phyloP scores from a whole-genome alignment of 345 rosid species.

The Combretum micranthum region DNA sequence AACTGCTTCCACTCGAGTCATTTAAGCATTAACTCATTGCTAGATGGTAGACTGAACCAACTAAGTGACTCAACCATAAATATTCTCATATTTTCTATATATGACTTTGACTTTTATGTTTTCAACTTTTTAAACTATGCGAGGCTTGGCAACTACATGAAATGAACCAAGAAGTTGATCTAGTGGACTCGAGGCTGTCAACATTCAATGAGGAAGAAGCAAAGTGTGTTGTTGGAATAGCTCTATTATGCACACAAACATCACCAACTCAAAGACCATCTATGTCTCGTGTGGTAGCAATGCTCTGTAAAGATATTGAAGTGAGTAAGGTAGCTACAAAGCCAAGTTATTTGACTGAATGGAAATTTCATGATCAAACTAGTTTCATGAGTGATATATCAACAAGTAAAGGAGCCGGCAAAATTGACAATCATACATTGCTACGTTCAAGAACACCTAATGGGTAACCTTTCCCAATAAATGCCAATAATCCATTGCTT shows the following conservation, averaged over 20 bases:
- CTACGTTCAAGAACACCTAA: too few species aligned
- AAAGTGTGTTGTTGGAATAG: conserved; percentile 39
- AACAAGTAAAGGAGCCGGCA: neutral
- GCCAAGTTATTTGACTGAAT: conserved; percentile 55
- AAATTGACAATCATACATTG: neutral
- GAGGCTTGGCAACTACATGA: conserved; percentile 64
- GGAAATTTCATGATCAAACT: conserved; percentile 38
- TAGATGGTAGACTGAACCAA: too few species aligned
- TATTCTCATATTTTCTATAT: too few species aligned
- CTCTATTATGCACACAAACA: conserved; percentile 58
- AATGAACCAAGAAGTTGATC: conserved; percentile 26
- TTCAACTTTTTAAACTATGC: neutral
- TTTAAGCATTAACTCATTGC: too few species aligned
- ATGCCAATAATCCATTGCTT: too few species aligned
- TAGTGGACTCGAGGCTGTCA: conserved; percentile 33
- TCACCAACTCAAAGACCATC: conserved; percentile 44
- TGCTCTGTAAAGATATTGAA: conserved; percentile 62
- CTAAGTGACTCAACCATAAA: too few species aligned
- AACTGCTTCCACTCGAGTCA: too few species aligned
- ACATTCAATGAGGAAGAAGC: conserved; percentile 38
- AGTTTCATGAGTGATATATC: conserved; percentile 15
- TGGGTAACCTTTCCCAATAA: too few species aligned
- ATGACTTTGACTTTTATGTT: too few species aligned
- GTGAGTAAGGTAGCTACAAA: conserved; percentile 27
- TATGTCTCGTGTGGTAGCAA: conserved; percentile 58